These are phyloP conservation scores for Pythium phragmiticola DNA, from an alignment of 352 stramenopile genomes.

Conservation along the genomic window DNA sequence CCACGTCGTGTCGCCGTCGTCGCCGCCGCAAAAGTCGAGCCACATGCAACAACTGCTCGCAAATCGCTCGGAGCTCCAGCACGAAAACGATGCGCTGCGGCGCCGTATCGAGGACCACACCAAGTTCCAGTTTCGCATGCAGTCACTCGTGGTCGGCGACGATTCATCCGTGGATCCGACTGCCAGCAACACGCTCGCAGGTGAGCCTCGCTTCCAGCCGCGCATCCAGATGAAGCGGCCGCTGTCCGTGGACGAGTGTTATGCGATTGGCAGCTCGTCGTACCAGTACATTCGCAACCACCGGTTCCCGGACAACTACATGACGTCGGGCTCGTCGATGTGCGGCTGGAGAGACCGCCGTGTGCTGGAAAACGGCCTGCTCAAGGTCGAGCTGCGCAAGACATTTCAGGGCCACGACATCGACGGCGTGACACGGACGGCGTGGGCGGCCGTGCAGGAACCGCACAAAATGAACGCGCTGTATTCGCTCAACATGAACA, in stretches of 20 bases:
- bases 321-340: conserved; percentile 26
- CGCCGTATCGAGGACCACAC: conserved; percentile 23
- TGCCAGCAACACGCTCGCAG: not conserved
- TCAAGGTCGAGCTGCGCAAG: conserved; percentile 38
- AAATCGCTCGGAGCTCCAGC: conserved; percentile 22
- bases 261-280: conserved; percentile 28
- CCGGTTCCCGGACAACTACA: conserved; percentile 23
- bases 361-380: conserved; percentile 30
- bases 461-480: conserved; percentile 24
- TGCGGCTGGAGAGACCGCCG: conserved; percentile 37
- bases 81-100: conserved; percentile 27
- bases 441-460: conserved; percentile 30
- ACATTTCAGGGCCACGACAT: conserved; percentile 18
- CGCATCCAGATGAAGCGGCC: conserved; percentile 27
- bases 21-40: conserved; percentile 6
- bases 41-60: conserved; percentile 27
- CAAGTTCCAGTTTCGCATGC: conserved; percentile 32
- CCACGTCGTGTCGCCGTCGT: conserved; percentile 12
- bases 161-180: not conserved
- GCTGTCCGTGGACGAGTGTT: conserved; percentile 32
- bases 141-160: conserved; percentile 24
- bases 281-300: conserved; percentile 34
- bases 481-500: conserved; percentile 36
- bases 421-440: conserved; percentile 20
- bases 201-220: conserved; percentile 19